Base-by-base conservation (phyloP, 148 eudicot species). In the Rhododendron vialii region DNA sequence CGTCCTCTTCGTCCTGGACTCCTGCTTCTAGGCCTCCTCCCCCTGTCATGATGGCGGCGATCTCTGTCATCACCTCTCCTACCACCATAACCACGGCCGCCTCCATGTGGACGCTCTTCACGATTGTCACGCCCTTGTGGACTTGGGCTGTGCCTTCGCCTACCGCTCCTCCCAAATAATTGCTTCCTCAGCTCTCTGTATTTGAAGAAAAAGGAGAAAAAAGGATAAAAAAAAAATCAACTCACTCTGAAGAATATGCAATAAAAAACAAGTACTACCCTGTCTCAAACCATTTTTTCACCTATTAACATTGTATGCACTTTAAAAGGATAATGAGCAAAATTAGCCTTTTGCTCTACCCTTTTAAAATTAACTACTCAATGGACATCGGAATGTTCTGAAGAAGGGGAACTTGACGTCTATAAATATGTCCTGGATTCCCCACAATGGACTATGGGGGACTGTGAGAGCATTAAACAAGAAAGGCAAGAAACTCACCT, bases 1-100 rank as follows among this genome's bases (percentile, higher is more conserved):
- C 96, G 89, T 61, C 99, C 98, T 57, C 88, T 94, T 61, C 91
- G 91, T 51, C 96, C 95, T 48, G 99, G 99, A 82, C 99, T 97
- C 84, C 98, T 91, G 89, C 99, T 97, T 87, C 99, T 92, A 50
- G 93, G 94, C 87, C 95, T 93, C 91, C 98, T 92, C 80, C 93
- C 92, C 74, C 93, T 92, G 73, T 94, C 98, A 80, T 87, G 87
- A 76, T 92, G 90, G 82, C 96, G 93, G 57, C 89, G 89, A 82
- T 90, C 89, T 86, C 95, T 88, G 82, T 92, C 95, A 87, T 92
- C 98, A 18, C 93, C 93, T 11, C 92, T 92, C 90, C 98, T 94
- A 88, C 99, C 92, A 41, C 98, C 94, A 88, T 86, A 91, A 57
- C 98, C 95, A 91, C 95, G 98, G 13, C 95, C 95, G 78, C 96